A percentile compares a stretch with the other conserved stretches of the same genome.
Conservation (phyloP, 73 alveolate genomes). For the Uronychia setigera region DNA sequence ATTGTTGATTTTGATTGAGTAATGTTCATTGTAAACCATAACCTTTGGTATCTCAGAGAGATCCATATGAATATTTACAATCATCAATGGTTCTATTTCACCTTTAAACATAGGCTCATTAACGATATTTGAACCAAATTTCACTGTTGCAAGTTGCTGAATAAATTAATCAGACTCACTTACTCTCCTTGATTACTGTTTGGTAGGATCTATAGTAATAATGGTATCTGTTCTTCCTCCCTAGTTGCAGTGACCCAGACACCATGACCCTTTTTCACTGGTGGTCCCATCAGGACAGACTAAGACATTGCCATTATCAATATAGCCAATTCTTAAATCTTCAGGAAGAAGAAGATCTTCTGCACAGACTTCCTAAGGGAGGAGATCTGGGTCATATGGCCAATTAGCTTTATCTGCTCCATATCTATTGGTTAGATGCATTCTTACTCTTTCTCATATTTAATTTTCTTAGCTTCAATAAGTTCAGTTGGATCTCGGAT, state of each 20-base stretch:
- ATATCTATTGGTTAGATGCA: background rate
- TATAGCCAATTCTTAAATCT: conserved; percentile 43
- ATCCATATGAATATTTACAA: conserved; percentile 48
- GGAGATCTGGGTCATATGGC: conserved; percentile 9
- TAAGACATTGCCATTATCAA: conserved; percentile 53
- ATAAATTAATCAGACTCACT: background rate
- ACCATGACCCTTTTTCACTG: conserved; percentile 49
- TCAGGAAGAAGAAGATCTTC: conserved; percentile 55
- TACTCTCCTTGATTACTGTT: background rate
- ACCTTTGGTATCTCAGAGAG: conserved; percentile 41
- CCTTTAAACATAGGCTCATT: conserved; percentile 2
- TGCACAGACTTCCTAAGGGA: conserved; percentile 27
- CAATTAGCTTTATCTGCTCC: background rate
- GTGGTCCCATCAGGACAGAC: conserved; percentile 84
- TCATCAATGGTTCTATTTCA: conserved; percentile 29
- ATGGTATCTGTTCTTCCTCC: conserved; percentile 3
- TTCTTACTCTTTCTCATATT: background rate
- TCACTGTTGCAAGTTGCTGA: background rate
- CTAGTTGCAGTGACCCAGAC: conserved; percentile 67
- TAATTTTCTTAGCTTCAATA: conserved; percentile 8
- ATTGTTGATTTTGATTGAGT: conserved; percentile 10
- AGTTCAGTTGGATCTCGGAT: background rate
- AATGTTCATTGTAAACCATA: conserved; percentile 54
- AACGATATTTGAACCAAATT: background rate
- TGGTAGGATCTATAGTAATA: conserved; percentile 23